Evolutionary conservation across 805 yeast species (phyloP), one percentile per base, ranked within the genome.

Genomic region (Saccharomyces paradoxus): DNA sequence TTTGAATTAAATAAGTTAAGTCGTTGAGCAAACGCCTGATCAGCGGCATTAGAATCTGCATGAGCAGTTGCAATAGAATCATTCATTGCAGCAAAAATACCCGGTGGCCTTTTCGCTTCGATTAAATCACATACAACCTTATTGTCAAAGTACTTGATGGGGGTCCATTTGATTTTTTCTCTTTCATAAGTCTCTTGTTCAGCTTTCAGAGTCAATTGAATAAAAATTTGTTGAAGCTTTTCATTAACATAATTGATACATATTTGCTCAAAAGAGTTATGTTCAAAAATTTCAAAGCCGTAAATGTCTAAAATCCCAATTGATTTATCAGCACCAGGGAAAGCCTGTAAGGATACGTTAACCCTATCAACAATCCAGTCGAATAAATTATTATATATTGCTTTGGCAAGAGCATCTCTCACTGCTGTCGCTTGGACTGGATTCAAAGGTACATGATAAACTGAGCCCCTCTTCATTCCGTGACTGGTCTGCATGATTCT

Each of bases 51-150:
- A 0, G 97, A 86, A 67, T 94, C 98, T 3, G 99, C 99, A 69
- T 94, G 99, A 0, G 99, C 99, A 28, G 98, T 94, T 41, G 97
- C 97, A 65, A 90, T 86, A 0, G 98, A 92, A 75, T 94, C 99
- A 71, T 92, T 94, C 73, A 94, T 79, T 2, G 96, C 96, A 2
- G 98, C 95, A 75, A 94, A 91, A 48, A 94, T 79, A 56, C 99
- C 99, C 0, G 97, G 97, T 1, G 99, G 98, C 66, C 97, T 82
- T 56, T 82, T 82, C 29, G 89, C 86, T 73, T 94, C 99, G 66
- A 94, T 94, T 67, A 94, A 78, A 63, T 94, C 99, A 75, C 98
- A 94, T 30, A 94, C 99, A 61, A 94, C 86, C 72, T 92, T 85
- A 74, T 94, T 94, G 73, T 94, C 94, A 76, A 94, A 94, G 71